Percentiles rank a stretch among this genome's conserved stretches.
Evolutionary conservation across 2,329 filamentous ascomycete species (phyloP).

Genomic region (Talaromyces sp.): DNA sequence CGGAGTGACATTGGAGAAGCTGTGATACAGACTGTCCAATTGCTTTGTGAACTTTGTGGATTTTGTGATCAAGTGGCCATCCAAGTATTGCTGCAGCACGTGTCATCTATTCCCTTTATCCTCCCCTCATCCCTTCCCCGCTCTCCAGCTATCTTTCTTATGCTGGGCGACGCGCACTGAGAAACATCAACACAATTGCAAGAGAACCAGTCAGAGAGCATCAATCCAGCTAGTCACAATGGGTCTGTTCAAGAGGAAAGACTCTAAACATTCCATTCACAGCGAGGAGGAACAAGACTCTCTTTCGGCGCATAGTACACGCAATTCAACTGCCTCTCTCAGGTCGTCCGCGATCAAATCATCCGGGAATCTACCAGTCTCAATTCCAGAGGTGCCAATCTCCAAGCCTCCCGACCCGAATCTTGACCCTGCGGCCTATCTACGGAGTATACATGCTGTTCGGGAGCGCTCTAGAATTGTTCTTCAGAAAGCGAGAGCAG

Average conservation of each 20-base stretch:
- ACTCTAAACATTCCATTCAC: constrained; percentile 36
- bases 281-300: constrained; percentile 40
- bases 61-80: not conserved
- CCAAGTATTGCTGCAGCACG: too few relatives aligned
- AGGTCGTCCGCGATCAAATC: constrained; percentile 46
- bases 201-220: not conserved
- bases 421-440: constrained; percentile 81
- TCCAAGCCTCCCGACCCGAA: constrained; percentile 81
- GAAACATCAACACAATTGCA: not conserved
- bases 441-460: constrained; percentile 83
- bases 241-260: constrained; percentile 45
- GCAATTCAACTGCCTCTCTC: constrained; percentile 44
- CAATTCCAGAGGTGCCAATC: constrained; percentile 70
- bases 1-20: not conserved
- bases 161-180: not conserved
- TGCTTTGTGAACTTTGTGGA: not conserved
- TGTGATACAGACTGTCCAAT: not conserved
- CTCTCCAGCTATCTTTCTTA: constrained; percentile 4
- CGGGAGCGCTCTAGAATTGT: constrained; percentile 71
- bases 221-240: constrained; percentile 24
- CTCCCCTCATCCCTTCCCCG: not conserved
- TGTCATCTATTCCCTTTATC: constrained; percentile 1
- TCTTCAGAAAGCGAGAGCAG: constrained; percentile 68
- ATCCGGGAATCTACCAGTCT: constrained; percentile 43
- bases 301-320: constrained; percentile 39